Base-by-base conservation (phyloP, 176 grass and related monocot species). In the Zizania latifolia region DNA sequence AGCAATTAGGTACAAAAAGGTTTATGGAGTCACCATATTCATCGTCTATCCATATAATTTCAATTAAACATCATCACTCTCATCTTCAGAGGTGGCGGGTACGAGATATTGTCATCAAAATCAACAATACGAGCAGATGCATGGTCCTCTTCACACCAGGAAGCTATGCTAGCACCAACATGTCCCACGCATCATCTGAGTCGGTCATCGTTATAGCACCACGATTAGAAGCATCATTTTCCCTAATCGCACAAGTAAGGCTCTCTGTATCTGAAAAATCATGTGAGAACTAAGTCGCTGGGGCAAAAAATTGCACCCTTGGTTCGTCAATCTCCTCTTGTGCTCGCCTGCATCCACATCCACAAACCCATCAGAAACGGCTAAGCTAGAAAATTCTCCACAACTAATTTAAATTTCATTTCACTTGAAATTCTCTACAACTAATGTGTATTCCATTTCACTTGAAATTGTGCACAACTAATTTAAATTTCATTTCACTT, bases 181-280 rank as follows among this genome's bases (percentile, higher is more conserved):
- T 73, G 75, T 58, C 75, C 23, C 23, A 38, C 24, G 70, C 53
- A 86, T 75, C 77, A 70, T 81, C 77, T 36, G 78, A 81, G 34
- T 86, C 71, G 2, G 45, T 64, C 44, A 39, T 15, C 21, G 71
- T 33, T 36, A 39, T 55, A 23, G 57, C 56, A 56, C 40, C 84
- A 45, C 34, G 71, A 62, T 76, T 55, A 44, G 86, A 89, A 74
- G 70, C 41, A 58, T 74, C 78, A 45, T 76, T 63, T 46, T 86
- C 64, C 71, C 74, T 85, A 40, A 77, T 67, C 3, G 27, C 24
- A 22, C 79, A 89, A 35, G 70, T 80, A 78, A 86, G 90, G 37
- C 86, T 93, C 53, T 86, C 90, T 32, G 89, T 83, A 90, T 97
- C 94, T 70, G 81, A 97, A 81, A 66, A 81, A 78, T 91, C 88